Evolutionary conservation across 2,329 filamentous ascomycete species (phyloP), one percentile per base, ranked within the genome.

Genomic region (Neophaeococcomyces mojaviensis): DNA sequence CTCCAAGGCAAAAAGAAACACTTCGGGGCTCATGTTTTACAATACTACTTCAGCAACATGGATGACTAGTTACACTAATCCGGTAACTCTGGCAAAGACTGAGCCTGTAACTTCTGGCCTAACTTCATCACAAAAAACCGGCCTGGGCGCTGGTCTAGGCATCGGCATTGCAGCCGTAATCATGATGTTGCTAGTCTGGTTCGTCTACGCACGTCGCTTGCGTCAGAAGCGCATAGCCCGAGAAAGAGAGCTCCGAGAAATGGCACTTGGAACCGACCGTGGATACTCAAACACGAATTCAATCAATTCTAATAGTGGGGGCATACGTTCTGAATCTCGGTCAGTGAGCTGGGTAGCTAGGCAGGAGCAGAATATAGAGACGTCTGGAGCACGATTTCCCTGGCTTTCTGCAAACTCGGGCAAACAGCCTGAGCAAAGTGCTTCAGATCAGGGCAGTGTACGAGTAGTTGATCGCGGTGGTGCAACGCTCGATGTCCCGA

Each of bases 101-200:
- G 24, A 46, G 10, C 15, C 40, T n/a, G 36, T 48, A 6, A 36
- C 50, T 24, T 41, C 49, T 12, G 52, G 52, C 12, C 49, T 52
- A 24, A 61, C 50, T 6, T 49, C 61, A 15, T 56, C 61, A 7
- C 68, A 69, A 50, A 75, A 72, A 39, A 64, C 82, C 3, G 80
- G 81, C 1, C 66, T 86, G 0, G 81, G 81, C 0, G 64, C 82
- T 2, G 83, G 82, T 0, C 59, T 87, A 1, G 82, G 83, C 1
- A 63, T 88, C 1, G 83, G 81, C 1, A 59, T 83, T 1, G 66
- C 75, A 0, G 66, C 76, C 1, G 57, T 78, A 2, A 50, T 79
- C 7, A 62, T 69, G 1, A 64, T 73, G 1, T 52, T 74, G 2
- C 19, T 77, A 1, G 55, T 75, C 16, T 72, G 65, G 46, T 67